These are phyloP conservation scores for Dioscorea cayenensis DNA, from an alignment of 116 monocot species.

Conservation along the genomic window DNA sequence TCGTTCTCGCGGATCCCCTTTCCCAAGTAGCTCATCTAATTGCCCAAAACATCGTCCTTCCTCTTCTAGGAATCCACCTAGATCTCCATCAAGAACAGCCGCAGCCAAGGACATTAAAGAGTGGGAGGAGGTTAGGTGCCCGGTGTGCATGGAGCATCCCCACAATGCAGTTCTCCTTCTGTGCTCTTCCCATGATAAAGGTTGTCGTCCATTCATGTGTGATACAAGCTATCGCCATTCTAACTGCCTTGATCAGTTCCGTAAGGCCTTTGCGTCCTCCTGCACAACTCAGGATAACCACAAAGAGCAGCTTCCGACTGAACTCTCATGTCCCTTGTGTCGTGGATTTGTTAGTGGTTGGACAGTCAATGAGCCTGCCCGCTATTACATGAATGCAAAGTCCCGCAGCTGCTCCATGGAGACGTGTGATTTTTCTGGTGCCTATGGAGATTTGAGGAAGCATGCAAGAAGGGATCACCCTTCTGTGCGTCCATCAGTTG, in stretches of 20 bases:
- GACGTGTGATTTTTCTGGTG: constrained; percentile 49
- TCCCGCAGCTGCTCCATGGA: constrained; percentile 62
- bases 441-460: constrained; percentile 55
- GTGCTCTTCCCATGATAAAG: constrained; percentile 61
- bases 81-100: constrained; percentile 1
- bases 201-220: constrained; percentile 85
- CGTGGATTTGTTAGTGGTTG: constrained; percentile 50
- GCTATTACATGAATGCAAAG: constrained; percentile 55
- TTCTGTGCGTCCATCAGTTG: constrained; percentile 37
- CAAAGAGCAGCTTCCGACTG: constrained; percentile 8
- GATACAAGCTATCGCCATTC: constrained; percentile 78
- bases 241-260: constrained; percentile 80
- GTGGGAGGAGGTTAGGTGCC: constrained; percentile 74
- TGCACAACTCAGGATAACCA: constrained; percentile 4
- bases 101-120: constrained; percentile 31
- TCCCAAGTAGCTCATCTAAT: constrained; percentile 22
- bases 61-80: constrained; percentile 13
- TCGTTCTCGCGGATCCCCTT: constrained; percentile 33
- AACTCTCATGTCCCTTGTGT: constrained; percentile 65
- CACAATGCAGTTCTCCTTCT: constrained; percentile 81
- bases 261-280: constrained; percentile 39
- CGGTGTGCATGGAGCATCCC: constrained; percentile 86
- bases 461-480: constrained; percentile 77
- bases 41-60: constrained; percentile 16
- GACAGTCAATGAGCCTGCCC: constrained; percentile 41